Base-by-base conservation (phyloP, 208 protist species). In the Porcisia deanei region DNA sequence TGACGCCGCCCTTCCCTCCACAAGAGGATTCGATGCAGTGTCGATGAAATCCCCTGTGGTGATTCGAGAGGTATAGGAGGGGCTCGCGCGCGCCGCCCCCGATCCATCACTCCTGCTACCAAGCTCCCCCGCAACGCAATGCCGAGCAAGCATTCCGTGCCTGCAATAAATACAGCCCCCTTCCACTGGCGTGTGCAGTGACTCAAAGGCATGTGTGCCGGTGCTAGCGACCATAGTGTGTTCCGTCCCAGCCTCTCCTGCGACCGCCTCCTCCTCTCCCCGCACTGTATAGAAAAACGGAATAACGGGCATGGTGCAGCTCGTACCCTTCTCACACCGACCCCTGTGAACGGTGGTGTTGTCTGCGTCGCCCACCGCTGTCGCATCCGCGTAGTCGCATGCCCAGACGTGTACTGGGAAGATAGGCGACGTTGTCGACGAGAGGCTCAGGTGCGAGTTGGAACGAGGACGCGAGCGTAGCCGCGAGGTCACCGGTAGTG, bases 341-440 rank as follows among this genome's bases (percentile, higher is more conserved):
- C 70, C 63, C 45, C 34, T 71, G 59, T 59, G 70, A n/a, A 66
- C 70, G 18, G 61, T 65, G 43, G 43, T 69, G 41, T 65, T 54
- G 16, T 66, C 76, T 47, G 41, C 37, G 18, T 70, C 63, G n/a
- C 12, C 37, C 22, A 54, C 76, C 18, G 55, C 61, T 49, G 65
- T n/a, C 6, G 25, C 65, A 7, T 8, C 25, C 20, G 43, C 22
- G 47, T 37, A 39, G 65, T n/a, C 65, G 45, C 65, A 4, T 10
- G n/a, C 25, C 43, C 41, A n/a, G 7, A 20, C n/a, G 30, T 57
- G 25, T 5, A 7, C 43, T 22, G 47, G 22, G 10, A n/a, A 57
- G 45, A 43, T n/a, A 41, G 16, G 47, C 47, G 47, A 1, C 25
- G 65, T 39, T 43, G 43, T 57, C 41, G 16, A 47, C 22, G 25